Evolutionary conservation across 345 rosid species (phyloP).

Genomic region (Viola odorata): DNA sequence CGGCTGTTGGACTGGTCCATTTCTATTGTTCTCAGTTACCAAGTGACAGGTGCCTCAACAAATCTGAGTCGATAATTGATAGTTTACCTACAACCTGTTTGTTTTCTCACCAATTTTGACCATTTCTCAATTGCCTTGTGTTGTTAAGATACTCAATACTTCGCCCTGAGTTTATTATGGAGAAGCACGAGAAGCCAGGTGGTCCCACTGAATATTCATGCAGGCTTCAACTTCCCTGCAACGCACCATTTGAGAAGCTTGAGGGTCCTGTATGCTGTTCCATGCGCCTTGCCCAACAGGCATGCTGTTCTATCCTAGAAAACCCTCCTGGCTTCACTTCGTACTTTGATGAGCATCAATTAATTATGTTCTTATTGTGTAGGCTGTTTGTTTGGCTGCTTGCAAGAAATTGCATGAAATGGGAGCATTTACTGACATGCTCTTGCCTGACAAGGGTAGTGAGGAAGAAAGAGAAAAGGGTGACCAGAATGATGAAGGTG

Average conservation of each 20-base stretch:
- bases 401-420: slow-evolving; percentile 99
- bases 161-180: slow-evolving; percentile 93
- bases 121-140: slow-evolving; percentile 13
- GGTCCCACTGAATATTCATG: slow-evolving; percentile 91
- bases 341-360: slow-evolving; percentile 10
- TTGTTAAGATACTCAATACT: slow-evolving; percentile 76
- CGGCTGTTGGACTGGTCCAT: slow-evolving; percentile 92
- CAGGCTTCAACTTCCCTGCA: slow-evolving; percentile 96
- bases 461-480: slow-evolving; percentile 72
- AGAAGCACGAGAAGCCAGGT: slow-evolving; percentile 82
- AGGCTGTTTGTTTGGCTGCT: slow-evolving; percentile 99
- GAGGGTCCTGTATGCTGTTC: slow-evolving; percentile 92
- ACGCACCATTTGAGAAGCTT: slow-evolving; percentile 93
- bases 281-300: slow-evolving; percentile 98
- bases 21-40: slow-evolving; percentile 98
- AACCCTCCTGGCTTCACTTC: slow-evolving; percentile 2
- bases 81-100: no score
- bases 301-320: slow-evolving; percentile 15
- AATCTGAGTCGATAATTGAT: no score
- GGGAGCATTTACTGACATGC: slow-evolving; percentile 99
- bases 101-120: slow-evolving; percentile 2
- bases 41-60: slow-evolving; percentile 72
- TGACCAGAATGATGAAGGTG: slow-evolving; percentile 84
- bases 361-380: slow-evolving; percentile 24
- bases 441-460: slow-evolving; percentile 98